Evolutionary conservation across 345 rosid genomes (phyloP).

Genomic region (Excoecaria agallocha): DNA sequence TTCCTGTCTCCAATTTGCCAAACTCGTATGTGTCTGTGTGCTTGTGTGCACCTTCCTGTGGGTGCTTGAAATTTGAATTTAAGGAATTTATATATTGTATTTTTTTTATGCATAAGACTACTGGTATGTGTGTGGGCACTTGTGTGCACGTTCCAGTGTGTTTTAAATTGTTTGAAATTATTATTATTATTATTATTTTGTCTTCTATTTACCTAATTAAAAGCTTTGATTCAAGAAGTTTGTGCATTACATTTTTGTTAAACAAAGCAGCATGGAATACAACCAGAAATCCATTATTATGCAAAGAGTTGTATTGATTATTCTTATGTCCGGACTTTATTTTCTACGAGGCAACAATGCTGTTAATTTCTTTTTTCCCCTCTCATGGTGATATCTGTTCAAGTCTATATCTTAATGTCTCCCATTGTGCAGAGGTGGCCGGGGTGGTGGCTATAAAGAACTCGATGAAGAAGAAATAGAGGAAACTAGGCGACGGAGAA

Average conservation of each 20-base stretch:
- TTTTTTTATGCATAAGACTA: too few relatives aligned
- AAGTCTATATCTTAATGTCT: conserved; percentile 8
- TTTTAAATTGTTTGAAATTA: not conserved
- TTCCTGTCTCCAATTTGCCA: too few relatives aligned
- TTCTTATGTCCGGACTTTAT: too few relatives aligned
- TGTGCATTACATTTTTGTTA: not conserved
- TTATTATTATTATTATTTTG: not conserved
- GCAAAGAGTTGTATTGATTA: not conserved
- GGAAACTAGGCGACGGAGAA: conserved; percentile 88
- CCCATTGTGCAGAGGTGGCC: conserved; percentile 73
- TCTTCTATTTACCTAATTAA: not conserved
- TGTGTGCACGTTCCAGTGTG: too few relatives aligned
- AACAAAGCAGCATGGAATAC: not conserved
- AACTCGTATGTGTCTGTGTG: too few relatives aligned
- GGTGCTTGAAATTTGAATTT: too few relatives aligned
- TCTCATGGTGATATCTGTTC: not conserved
- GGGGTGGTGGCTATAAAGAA: conserved; percentile 98
- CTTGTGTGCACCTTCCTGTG: too few relatives aligned
- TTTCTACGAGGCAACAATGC: not conserved
- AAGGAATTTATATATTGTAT: too few relatives aligned
- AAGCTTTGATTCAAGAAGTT: not conserved
- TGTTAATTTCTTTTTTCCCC: not conserved
- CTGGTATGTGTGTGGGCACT: too few relatives aligned
- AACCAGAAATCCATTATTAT: not conserved
- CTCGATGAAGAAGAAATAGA: conserved; percentile 97